Evolutionary conservation across 148 eudicot species (phyloP).

Genomic region (Silene uniflora): DNA sequence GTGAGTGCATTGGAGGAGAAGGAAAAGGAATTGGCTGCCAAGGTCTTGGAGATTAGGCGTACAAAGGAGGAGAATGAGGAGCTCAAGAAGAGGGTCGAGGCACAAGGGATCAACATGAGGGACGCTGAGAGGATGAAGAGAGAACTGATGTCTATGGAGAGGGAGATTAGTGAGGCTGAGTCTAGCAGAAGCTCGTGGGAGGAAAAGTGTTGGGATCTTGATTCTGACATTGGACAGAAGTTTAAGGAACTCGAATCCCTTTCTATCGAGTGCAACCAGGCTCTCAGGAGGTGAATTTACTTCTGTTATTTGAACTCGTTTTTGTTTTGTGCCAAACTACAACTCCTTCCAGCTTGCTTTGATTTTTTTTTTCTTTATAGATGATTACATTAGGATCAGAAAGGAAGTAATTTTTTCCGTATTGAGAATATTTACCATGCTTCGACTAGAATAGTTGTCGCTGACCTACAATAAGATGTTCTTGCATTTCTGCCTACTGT

Average conservation of each 20-base stretch:
- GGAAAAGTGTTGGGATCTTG: conserved; percentile 84
- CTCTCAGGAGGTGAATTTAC: conserved; percentile 53
- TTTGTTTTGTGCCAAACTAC: background rate
- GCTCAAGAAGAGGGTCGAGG: conserved; percentile 65
- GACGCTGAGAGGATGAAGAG: conserved; percentile 97
- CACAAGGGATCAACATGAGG: conserved; percentile 70
- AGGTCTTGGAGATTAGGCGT: conserved; percentile 45
- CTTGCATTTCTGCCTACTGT: background rate
- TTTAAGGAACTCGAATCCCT: conserved; percentile 71
- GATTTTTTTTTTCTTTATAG: background rate
- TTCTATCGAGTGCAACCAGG: conserved; percentile 70
- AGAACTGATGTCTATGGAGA: conserved; percentile 72
- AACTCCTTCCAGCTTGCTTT: background rate
- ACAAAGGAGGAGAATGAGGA: conserved; percentile 74
- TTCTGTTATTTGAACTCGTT: background rate
- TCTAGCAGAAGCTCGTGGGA: conserved; percentile 64
- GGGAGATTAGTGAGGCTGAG: conserved; percentile 77
- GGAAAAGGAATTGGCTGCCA: conserved; percentile 58
- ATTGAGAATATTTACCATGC: background rate
- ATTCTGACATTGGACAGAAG: conserved; percentile 48
- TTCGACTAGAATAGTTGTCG: background rate
- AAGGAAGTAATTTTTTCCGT: background rate
- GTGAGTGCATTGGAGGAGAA: conserved; percentile 68
- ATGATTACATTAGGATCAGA: background rate
- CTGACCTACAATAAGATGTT: background rate